A percentile compares a stretch with the other conserved stretches of the same genome.
phyloP scores from a whole-genome alignment of 768 basidiomycete genomes.

The Leucocoprinus leucothites region DNA sequence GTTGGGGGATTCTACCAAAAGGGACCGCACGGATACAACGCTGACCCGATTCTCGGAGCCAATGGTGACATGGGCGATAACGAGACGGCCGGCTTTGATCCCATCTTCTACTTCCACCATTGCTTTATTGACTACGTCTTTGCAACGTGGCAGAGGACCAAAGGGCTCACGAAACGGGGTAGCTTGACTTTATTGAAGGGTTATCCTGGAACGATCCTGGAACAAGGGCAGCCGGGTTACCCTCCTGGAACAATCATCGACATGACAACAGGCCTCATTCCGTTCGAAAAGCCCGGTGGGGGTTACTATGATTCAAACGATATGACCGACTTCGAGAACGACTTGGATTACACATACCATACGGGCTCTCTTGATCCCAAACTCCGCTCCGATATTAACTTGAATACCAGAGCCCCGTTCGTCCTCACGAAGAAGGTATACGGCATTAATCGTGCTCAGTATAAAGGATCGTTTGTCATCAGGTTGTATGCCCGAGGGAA shows the following conservation, averaged over 20 bases:
- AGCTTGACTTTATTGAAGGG: not conserved
- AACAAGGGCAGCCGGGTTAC: not conserved
- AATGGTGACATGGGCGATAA: not conserved
- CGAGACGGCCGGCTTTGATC: not conserved
- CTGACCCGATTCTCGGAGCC: not conserved
- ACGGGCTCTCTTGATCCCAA: not conserved
- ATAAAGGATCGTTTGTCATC: constrained; percentile 6
- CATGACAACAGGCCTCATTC: not conserved
- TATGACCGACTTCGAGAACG: not conserved
- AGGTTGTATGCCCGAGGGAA: constrained; percentile 3
- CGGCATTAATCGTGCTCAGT: not conserved
- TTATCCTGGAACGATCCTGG: constrained; percentile 4
- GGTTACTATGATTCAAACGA: constrained; percentile 1
- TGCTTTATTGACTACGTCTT: constrained; percentile 1
- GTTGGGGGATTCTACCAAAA: constrained; percentile 5
- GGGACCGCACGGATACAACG: constrained; percentile 4
- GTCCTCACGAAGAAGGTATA: not conserved
- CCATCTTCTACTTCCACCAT: constrained; percentile 2
- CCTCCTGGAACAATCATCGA: not conserved
- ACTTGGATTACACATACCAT: not conserved
- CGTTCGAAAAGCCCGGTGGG: constrained; percentile 4
- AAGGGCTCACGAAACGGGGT: not conserved
- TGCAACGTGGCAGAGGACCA: not conserved
- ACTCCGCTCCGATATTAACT: not conserved
- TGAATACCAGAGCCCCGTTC: no score